These are phyloP conservation scores for Microcera coccophila DNA, from an alignment of 2,329 filamentous ascomycete genomes.

Conservation along the genomic window DNA sequence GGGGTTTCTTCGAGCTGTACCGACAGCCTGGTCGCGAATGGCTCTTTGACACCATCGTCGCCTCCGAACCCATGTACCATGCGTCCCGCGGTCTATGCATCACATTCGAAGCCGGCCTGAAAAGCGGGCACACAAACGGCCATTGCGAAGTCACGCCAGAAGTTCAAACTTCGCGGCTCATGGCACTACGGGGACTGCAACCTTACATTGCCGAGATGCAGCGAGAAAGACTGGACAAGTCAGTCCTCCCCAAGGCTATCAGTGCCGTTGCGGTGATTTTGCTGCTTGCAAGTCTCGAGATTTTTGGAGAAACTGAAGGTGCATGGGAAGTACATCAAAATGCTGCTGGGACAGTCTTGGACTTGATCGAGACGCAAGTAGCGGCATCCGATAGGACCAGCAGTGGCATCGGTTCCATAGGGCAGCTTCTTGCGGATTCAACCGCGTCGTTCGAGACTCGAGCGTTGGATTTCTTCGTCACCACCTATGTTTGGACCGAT, in stretches of 20 bases:
- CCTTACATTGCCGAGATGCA: constrained; percentile 2
- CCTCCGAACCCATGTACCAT: constrained; percentile 10
- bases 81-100: constrained; percentile 4
- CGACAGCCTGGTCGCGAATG: constrained; percentile 4
- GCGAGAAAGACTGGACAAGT: neutral
- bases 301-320: constrained; percentile 9
- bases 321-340: constrained; percentile 7
- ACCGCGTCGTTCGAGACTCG: neutral
- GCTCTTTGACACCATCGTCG: constrained; percentile 8
- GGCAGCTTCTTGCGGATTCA: constrained; percentile 3
- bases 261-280: constrained; percentile 6
- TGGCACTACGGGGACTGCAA: constrained; percentile 5
- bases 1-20: constrained; percentile 7
- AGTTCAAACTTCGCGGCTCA: constrained; percentile 5
- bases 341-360: constrained; percentile 6
- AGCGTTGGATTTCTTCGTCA: constrained; percentile 4
- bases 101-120: constrained; percentile 4
- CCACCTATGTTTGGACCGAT: constrained; percentile 6
- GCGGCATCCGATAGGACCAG: neutral
- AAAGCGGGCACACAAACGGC: constrained; percentile 5
- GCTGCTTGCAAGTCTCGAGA: constrained; percentile 6
- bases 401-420: neutral
- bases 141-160: constrained; percentile 5
- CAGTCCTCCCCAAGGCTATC: constrained; percentile 1
- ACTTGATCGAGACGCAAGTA: constrained; percentile 4